Evolutionary conservation across 345 rosid species (phyloP).

Genomic region (Alliaria petiolata): DNA sequence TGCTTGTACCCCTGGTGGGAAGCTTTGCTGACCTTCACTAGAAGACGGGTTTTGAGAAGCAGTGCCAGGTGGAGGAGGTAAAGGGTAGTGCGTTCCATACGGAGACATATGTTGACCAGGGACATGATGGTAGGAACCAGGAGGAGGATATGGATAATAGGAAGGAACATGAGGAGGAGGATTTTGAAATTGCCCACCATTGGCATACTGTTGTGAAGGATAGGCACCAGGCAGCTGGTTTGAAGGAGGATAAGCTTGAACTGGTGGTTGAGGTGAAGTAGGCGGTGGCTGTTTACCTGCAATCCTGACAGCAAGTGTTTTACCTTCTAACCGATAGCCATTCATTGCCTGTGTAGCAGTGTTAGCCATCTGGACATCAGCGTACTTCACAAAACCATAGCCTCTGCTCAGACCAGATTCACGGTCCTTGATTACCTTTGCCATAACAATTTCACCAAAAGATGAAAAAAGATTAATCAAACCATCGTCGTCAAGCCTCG

Average conservation of each 20-base stretch:
- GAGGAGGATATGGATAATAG: constrained; percentile 71
- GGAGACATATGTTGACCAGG: constrained; percentile 87
- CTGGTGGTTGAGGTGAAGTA: constrained; percentile 30
- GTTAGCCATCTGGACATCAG: constrained; percentile 81
- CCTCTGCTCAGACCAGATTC: constrained; percentile 72
- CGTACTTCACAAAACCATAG: constrained; percentile 90
- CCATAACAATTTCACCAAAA: constrained; percentile 89
- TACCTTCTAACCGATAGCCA: constrained; percentile 75
- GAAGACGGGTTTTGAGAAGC: constrained; percentile 23
- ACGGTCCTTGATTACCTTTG: constrained; percentile 87
- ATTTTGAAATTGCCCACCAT: constrained; percentile 63
- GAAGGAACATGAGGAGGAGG: constrained; percentile 62
- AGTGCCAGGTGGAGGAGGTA: constrained; percentile 63
- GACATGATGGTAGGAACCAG: constrained; percentile 65
- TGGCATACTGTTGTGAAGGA: constrained; percentile 68
- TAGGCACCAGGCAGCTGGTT: constrained; percentile 61
- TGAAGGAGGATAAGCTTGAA: constrained; percentile 47
- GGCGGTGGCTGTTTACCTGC: constrained; percentile 55
- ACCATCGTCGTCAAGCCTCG: constrained; percentile 75
- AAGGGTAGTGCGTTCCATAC: constrained; percentile 73
- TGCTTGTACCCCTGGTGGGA: constrained; percentile 78
- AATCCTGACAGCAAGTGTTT: constrained; percentile 89
- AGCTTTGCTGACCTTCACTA: constrained; percentile 64
- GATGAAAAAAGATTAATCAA: constrained; percentile 73
- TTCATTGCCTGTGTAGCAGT: constrained; percentile 75